These are phyloP conservation scores for Mycena kentingensis DNA, from an alignment of 768 basidiomycete genomes.

Conservation along the genomic window DNA sequence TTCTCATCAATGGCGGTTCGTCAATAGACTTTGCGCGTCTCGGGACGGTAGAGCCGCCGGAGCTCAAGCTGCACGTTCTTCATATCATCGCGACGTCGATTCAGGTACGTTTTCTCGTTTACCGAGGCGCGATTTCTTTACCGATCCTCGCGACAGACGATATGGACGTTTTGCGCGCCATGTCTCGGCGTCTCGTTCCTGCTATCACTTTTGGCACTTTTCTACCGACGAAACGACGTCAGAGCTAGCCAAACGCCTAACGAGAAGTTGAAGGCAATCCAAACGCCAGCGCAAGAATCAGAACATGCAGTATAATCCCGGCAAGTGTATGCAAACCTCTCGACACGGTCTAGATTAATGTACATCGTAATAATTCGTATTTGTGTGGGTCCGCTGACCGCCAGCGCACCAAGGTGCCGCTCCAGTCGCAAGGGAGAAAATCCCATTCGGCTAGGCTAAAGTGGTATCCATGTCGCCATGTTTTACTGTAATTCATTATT, in stretches of 20 bases:
- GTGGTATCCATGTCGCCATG: too few species aligned
- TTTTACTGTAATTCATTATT: too few species aligned
- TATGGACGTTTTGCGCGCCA: slow-evolving; percentile 76
- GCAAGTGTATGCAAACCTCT: too few species aligned
- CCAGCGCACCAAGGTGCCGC: background rate
- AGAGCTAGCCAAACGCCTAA: background rate
- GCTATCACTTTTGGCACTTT: slow-evolving; percentile 37
- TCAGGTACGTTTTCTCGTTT: slow-evolving; percentile 43
- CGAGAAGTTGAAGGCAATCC: background rate
- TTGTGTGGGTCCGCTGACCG: background rate
- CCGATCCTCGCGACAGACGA: slow-evolving; percentile 44
- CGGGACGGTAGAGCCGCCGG: slow-evolving; percentile 37
- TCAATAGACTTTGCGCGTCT: slow-evolving; percentile 50
- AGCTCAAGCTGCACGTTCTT: slow-evolving; percentile 48
- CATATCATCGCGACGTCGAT: slow-evolving; percentile 61
- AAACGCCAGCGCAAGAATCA: background rate
- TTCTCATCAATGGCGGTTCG: slow-evolving; percentile 43
- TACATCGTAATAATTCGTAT: background rate
- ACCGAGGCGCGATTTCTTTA: slow-evolving; percentile 1
- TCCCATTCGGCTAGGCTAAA: too few species aligned
- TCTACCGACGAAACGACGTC: slow-evolving; percentile 4
- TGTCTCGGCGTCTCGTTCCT: slow-evolving; percentile 66
- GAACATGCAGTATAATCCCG: too few species aligned
- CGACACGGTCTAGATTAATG: too few species aligned
- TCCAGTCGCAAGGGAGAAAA: background rate